phyloP scores from a whole-genome alignment of 495 filamentous ascomycete genomes.

The Penicillium paxilli region DNA sequence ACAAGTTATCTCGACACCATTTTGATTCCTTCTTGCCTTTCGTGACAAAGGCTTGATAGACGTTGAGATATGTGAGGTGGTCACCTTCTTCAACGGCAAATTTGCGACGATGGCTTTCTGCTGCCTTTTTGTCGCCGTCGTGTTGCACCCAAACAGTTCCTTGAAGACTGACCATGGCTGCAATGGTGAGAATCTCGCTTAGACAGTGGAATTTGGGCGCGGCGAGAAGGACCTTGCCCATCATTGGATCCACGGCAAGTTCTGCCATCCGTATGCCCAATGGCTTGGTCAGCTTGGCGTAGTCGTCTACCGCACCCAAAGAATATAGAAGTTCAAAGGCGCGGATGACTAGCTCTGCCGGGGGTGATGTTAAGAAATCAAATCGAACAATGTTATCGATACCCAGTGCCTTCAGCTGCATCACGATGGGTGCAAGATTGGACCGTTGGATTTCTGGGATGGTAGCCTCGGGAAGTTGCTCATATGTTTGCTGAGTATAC shows the following conservation, averaged over 20 bases:
- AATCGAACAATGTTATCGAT: conserved; percentile 96
- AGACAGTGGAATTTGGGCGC: conserved; percentile 74
- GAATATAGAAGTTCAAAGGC: conserved; percentile 89
- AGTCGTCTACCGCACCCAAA: conserved; percentile 83
- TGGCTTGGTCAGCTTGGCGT: conserved; percentile 88
- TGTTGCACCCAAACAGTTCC: conserved; percentile 80
- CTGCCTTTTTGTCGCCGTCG: conserved; percentile 69
- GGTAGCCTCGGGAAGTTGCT: conserved; percentile 68
- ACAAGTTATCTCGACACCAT: conserved; percentile 82
- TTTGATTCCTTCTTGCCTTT: conserved; percentile 79
- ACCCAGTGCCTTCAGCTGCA: conserved; percentile 93
- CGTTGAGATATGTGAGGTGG: conserved; percentile 91
- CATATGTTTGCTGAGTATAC: conserved; percentile 78
- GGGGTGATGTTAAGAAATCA: conserved; percentile 84
- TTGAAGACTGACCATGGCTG: conserved; percentile 89
- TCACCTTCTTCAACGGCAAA: conserved; percentile 96
- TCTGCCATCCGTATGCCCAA: conserved; percentile 92
- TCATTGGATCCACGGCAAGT: conserved; percentile 93
- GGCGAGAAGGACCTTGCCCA: conserved; percentile 86
- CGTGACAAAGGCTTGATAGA: conserved; percentile 87
- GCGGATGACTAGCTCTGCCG: conserved; percentile 81
- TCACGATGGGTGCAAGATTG: conserved; percentile 85
- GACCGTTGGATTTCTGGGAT: conserved; percentile 92
- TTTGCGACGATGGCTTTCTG: conserved; percentile 71
- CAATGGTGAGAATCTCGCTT: conserved; percentile 85